Evolutionary conservation across 768 basidiomycete species (phyloP).

Genomic region (Trametes cubensis): DNA sequence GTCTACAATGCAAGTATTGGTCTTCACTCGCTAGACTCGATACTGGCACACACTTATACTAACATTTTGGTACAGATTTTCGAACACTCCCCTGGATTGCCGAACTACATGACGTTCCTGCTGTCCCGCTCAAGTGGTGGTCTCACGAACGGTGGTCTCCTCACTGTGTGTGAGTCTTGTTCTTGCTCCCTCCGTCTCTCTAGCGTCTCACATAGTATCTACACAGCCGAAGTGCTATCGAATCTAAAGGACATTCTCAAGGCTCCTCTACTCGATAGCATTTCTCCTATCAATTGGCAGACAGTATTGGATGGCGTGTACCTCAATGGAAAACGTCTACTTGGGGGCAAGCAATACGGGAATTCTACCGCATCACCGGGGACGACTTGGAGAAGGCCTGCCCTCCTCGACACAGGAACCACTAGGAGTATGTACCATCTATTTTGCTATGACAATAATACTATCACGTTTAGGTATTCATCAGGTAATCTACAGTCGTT

Average conservation of each 20-base stretch:
- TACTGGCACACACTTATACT: background rate
- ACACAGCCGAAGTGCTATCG: background rate
- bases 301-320: background rate
- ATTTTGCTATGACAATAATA: background rate
- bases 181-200: background rate
- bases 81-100: background rate
- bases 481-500: background rate
- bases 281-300: background rate
- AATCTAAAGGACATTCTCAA: background rate
- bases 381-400: background rate
- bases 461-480: background rate
- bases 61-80: background rate
- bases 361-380: no score
- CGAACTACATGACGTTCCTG: background rate
- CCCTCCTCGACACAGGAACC: background rate
- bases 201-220: no score
- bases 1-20: background rate
- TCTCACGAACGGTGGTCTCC: constrained; percentile 1
- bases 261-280: background rate
- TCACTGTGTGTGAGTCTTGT: background rate
- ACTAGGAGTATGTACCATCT: background rate
- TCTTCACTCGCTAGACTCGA: no score
- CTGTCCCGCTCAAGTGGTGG: background rate
- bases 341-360: background rate
- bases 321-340: background rate